Base-by-base conservation (phyloP, 2,329 filamentous ascomycete species). In the Aspergillus sp. region DNA sequence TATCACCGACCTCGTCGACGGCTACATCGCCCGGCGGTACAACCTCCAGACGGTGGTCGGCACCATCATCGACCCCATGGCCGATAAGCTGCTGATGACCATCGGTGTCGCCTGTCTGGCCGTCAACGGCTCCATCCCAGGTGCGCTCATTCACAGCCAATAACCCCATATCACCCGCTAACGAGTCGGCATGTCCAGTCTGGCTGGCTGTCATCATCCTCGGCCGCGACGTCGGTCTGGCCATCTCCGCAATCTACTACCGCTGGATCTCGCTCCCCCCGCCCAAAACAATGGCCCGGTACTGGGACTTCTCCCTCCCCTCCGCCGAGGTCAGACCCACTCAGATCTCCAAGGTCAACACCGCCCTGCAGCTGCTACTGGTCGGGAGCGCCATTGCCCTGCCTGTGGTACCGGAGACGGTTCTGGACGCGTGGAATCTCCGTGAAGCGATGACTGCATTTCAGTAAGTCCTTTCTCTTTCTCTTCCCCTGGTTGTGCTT, bases 1-100 rank as follows among this genome's bases (percentile, higher is more conserved):
- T 44, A 78, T 96, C 61, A 96, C 93, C 0, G 94, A 99, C 68
- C 79, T 96, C 6, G 81, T 97, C 2, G 94, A 99, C 69, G 94
- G 94, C 52, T 97, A 87, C 81, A 94, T 99, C 63, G 94, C 94
- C 22, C 84, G 94, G 38, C 82, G 81, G 54, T 97, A 88, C 85
- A 87, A 93, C 47, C 81, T 90, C 52, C 88, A 94, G 71, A 97
- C 94, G 0, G 93, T 99, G 1, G 90, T 97, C 9, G 94, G 94
- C 50, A 95, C 90, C 50, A 85, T 99, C 26, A 90, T 99, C 56
- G 92, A 96, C 65, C 94, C 94, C 5, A 94, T 96, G 88, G 94
- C 94, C 3, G 94, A 99, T 73, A 99, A 99, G 76, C 82, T 85
- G 8, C 81, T 99, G 58, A 97, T 99, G 94, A 96, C 93, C 0